These are phyloP conservation scores for Neopestalotiopsis sp. DNA, from an alignment of 2,329 filamentous ascomycete species.

Conservation along the genomic window DNA sequence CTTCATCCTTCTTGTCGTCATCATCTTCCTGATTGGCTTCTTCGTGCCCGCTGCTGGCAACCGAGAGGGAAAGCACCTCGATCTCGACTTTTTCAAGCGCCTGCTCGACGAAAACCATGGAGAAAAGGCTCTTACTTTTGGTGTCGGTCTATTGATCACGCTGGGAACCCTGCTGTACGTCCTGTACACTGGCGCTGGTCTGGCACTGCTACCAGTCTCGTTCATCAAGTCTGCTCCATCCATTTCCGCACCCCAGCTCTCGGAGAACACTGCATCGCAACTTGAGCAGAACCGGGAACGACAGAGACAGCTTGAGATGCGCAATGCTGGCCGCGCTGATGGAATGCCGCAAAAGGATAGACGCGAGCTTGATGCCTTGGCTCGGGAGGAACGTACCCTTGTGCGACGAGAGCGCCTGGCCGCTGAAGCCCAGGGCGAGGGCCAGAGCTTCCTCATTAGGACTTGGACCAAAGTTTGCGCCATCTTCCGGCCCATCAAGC, in stretches of 20 bases:
- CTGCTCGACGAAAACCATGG: conserved; percentile 86
- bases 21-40: conserved; percentile 90
- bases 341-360: conserved; percentile 84
- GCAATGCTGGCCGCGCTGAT: conserved; percentile 75
- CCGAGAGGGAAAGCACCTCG: conserved; percentile 68
- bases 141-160: conserved; percentile 84
- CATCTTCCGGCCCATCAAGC: conserved; percentile 85
- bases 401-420: conserved; percentile 88
- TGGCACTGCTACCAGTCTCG: conserved; percentile 86
- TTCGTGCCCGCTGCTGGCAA: conserved; percentile 84
- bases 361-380: conserved; percentile 83
- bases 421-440: conserved; percentile 79
- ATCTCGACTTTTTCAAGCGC: conserved; percentile 90
- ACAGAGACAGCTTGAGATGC: conserved; percentile 87
- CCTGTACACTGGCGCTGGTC: conserved; percentile 85
- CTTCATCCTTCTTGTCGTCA: conserved; percentile 79
- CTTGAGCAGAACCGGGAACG: conserved; percentile 89
- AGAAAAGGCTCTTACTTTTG: conserved; percentile 90
- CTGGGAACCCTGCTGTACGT: conserved; percentile 86
- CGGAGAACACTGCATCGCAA: conserved; percentile 77
- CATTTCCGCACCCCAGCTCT: conserved; percentile 80
- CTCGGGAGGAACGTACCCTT: conserved; percentile 90
- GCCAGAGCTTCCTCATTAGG: conserved; percentile 74
- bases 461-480: conserved; percentile 82
- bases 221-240: conserved; percentile 92